These are phyloP conservation scores for Tricholoma saponaceum DNA, from an alignment of 768 basidiomycete genomes.

Conservation along the genomic window DNA sequence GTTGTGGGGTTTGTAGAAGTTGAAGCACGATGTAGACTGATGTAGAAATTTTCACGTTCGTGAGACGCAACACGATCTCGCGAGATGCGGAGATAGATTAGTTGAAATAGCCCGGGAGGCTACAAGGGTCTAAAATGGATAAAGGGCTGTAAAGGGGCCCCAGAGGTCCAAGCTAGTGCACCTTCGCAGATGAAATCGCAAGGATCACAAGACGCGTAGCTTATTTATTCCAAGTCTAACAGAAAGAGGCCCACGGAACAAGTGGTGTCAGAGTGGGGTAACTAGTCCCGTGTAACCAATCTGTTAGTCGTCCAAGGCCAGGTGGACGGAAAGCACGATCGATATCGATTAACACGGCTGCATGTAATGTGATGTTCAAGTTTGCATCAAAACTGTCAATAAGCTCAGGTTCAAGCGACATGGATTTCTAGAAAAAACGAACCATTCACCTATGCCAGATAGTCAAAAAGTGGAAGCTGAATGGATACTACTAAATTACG, in stretches of 20 bases:
- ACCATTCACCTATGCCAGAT: too few species aligned
- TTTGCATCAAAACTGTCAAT: too few species aligned
- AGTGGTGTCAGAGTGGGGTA: not conserved
- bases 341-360: not conserved
- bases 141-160: not conserved
- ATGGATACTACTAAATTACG: too few species aligned
- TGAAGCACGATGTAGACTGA: not conserved
- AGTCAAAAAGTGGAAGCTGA: not conserved
- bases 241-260: not conserved
- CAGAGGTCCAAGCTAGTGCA: not conserved
- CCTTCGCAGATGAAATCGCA: not conserved
- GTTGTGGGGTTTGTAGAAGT: not conserved
- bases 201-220: not conserved
- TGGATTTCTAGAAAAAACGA: too few species aligned
- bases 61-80: not conserved
- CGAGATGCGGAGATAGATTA: conserved; percentile 1
- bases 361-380: too few species aligned
- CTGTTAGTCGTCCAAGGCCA: not conserved
- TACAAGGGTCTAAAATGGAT: not conserved
- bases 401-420: too few species aligned
- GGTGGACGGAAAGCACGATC: not conserved
- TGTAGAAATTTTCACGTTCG: not conserved
- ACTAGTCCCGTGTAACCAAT: not conserved
- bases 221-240: not conserved
- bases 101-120: not conserved